Conservation (phyloP, 108 stramenopile genomes). For the Cyclotella sp. region DNA sequence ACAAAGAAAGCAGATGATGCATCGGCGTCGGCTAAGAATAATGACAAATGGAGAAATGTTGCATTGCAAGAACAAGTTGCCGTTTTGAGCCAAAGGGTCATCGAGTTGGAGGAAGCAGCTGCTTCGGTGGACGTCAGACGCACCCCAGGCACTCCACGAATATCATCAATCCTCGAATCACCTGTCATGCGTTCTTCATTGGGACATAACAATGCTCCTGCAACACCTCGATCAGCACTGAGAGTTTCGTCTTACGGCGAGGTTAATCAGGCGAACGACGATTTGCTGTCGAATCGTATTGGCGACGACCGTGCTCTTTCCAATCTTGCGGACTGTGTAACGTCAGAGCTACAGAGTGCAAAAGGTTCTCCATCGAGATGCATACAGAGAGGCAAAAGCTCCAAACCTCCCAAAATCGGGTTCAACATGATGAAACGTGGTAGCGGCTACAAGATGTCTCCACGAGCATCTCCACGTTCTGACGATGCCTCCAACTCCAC, state of each 20-base stretch:
- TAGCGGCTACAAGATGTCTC: conserved; percentile 22
- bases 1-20: conserved; percentile 29
- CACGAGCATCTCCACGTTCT: conserved; percentile 23
- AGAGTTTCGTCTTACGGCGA: conserved; percentile 21
- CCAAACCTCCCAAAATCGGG: conserved; percentile 25
- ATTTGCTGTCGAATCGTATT: conserved; percentile 30
- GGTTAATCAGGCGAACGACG: conserved; percentile 26
- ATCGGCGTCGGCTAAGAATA: conserved; percentile 40
- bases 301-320: neutral
- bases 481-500: conserved; percentile 55
- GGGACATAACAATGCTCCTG: conserved; percentile 28
- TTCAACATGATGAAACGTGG: conserved; percentile 35
- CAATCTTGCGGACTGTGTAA: neutral
- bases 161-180: conserved; percentile 36
- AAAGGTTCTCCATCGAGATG: conserved; percentile 6
- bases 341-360: conserved; percentile 7
- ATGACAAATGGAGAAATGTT: conserved; percentile 67
- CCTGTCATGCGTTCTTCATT: conserved; percentile 43
- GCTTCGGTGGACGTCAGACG: conserved; percentile 5
- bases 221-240: conserved; percentile 22
- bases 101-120: conserved; percentile 63
- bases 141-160: conserved; percentile 9
- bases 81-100: conserved; percentile 55
- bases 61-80: conserved; percentile 71
- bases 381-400: conserved; percentile 24